Conservation (phyloP, 345 rosid species). For the Salix purpurea region DNA sequence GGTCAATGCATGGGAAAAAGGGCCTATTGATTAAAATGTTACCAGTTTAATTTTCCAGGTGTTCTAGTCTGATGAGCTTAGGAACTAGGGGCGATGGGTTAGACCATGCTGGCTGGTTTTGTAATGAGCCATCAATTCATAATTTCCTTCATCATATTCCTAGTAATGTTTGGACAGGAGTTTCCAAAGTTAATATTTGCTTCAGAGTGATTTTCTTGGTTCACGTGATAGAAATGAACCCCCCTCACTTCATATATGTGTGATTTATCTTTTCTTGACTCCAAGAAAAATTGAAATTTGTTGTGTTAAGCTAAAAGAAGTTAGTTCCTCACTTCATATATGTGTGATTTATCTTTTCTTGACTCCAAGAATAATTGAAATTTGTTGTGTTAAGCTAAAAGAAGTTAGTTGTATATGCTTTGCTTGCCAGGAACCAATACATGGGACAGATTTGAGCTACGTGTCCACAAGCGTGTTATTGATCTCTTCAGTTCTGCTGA, state of each 20-base stretch:
- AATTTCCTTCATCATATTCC: neutral
- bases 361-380: neutral
- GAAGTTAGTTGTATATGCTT: neutral
- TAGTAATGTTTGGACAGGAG: neutral
- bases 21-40: neutral
- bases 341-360: no score
- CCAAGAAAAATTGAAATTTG: neutral
- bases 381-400: neutral
- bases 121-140: neutral
- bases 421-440: slow-evolving; percentile 52
- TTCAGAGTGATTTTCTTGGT: neutral
- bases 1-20: neutral
- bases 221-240: neutral
- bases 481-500: slow-evolving; percentile 65
- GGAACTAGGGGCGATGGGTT: neutral
- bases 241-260: neutral
- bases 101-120: neutral
- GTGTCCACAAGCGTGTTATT: slow-evolving; percentile 59
- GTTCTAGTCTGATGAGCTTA: neutral
- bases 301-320: neutral
- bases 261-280: neutral
- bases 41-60: neutral
- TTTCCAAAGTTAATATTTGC: neutral
- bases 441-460: slow-evolving; percentile 54
- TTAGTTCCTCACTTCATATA: neutral